Base-by-base conservation (phyloP, 768 basidiomycete genomes). In the Xerocomellus amylosporus region DNA sequence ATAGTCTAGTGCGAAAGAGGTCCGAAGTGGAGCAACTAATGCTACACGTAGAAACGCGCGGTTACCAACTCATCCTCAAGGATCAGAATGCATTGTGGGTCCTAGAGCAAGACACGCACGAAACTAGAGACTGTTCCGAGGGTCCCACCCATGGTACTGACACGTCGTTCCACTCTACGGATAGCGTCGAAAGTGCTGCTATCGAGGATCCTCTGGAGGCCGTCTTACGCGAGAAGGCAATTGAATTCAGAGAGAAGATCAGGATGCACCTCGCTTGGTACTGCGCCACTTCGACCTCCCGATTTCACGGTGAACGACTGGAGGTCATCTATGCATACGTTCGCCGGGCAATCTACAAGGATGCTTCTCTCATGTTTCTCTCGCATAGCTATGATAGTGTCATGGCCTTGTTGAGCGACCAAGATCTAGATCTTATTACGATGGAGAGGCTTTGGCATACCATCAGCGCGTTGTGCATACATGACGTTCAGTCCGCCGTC, bases 81-180 rank as follows among this genome's bases (percentile, higher is more conserved):
- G 51, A 58, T 8, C 71, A 74, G 51, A 69, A 74, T 37, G 74
- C 74, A 4, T 49, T 71, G 8, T 75, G 74, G 71, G 74, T 75
- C 20, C 62, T 74, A 17, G 67, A 71, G 8, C 58, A 54, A 26
- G 56, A 63, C 2, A 56, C 54, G 8, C 57, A 52, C n/a, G 46
- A 59, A 30, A 37, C 56, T 17, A 54, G 26, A 38, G 63, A 66
- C 5, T 74, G 73, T 43, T 59, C 59, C 15, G 45, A 61, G 30
- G 56, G 69, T 41, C 45, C 22, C 14, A n/a, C 60, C 17, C 22
- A 53, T 28, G 30, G 15, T 30, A 13, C 30, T 17, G 31, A 56
- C 8, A 13, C 31, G 2, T 53, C 62, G 26, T 47, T 63, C 49
- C 58, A 31, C 4, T 58, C 64, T 38, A 39, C 37, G 17, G 52